A percentile compares a stretch with the other conserved stretches of the same genome.
Conservation (phyloP, 2,329 filamentous ascomycete species). For the Fusarium guadeloupense region DNA sequence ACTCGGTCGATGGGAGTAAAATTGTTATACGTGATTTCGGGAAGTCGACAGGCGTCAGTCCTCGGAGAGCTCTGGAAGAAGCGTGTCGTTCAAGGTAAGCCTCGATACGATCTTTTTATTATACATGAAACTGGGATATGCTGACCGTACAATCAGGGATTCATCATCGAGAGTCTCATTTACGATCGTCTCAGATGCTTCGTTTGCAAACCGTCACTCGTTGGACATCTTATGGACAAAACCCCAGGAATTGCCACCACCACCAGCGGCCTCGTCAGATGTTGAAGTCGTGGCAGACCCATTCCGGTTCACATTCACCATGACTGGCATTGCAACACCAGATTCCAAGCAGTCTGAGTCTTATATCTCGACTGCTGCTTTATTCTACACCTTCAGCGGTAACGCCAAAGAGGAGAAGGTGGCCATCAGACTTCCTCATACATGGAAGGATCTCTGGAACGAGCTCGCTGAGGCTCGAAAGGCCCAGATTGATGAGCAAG, state of each 20-base stretch:
- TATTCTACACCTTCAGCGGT: constrained; percentile 84
- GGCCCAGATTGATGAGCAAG: constrained; percentile 72
- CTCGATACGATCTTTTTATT: neutral
- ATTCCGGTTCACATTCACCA: constrained; percentile 72
- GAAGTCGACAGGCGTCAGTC: constrained; percentile 79
- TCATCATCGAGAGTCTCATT: constrained; percentile 73
- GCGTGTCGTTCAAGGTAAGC: constrained; percentile 80
- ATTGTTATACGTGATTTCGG: constrained; percentile 83
- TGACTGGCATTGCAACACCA: constrained; percentile 77
- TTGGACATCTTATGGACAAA: constrained; percentile 84
- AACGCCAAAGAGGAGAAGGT: constrained; percentile 87
- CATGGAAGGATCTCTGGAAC: constrained; percentile 86
- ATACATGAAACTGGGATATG: neutral
- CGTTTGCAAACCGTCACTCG: constrained; percentile 79
- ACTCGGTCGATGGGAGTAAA: constrained; percentile 61
- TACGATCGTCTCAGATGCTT: constrained; percentile 74
- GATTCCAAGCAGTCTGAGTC: constrained; percentile 85
- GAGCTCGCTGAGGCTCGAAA: constrained; percentile 80
- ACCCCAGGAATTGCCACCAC: constrained; percentile 63
- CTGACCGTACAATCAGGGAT: constrained; percentile 63
- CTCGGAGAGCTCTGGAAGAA: constrained; percentile 82
- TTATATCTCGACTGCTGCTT: constrained; percentile 80
- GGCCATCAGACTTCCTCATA: constrained; percentile 77
- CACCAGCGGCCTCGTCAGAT: constrained; percentile 47
- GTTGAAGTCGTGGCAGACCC: constrained; percentile 58